Base-by-base conservation (phyloP, 306 rosid genomes). In the Casuarina cunninghamiana region DNA sequence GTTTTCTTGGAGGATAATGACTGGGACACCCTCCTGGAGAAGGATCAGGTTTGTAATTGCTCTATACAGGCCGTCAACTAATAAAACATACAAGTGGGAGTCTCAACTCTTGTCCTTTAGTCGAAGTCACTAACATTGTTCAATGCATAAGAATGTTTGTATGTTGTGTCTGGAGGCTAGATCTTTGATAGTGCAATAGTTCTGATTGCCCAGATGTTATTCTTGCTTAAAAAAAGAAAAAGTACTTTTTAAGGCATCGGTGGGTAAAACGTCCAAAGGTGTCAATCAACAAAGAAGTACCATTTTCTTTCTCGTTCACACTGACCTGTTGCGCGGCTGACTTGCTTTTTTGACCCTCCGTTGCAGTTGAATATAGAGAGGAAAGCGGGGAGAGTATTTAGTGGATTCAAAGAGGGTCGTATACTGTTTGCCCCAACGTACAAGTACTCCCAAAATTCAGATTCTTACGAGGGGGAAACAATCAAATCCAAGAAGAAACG, bases 381-480 rank as follows among this genome's bases (percentile, higher is more conserved):
- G 87, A 92, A 89, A 26, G 97, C 93, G 17, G 94, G 93, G 39
- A 87, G 95, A 79, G 97, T 87, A 6, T 93, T 93, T 44, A 75
- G 5, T 44, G 98, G 93, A 32, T 93, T 93, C 81, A 80, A 62
- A 2, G 98, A 93, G 74, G 98, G 98, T 48, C 51, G 78, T 6
- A 86, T 93, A 69, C 69, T 80, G 2, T 93, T 93, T 79, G 95
- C 97, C 21, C 98, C 98, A 0, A 93, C 98, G 73, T 91, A 93
- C 78, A 93, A 93, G 84, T 93, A 93, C 66, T 82, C 92, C 39
- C 97, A 89, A 0, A 91, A 93, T 79, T 91, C 98, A 21, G 97
- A 93, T 66, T 87, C 93, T 69, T 93, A 93, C 57, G 91, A 95
- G 4, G 98, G 98, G 12, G 98, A 93, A 77, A 91, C 95, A 0